Evolutionary conservation across 352 stramenopile genomes (phyloP), one percentile per base, ranked within the genome.

Genomic region (Phytophthora sansomeana): DNA sequence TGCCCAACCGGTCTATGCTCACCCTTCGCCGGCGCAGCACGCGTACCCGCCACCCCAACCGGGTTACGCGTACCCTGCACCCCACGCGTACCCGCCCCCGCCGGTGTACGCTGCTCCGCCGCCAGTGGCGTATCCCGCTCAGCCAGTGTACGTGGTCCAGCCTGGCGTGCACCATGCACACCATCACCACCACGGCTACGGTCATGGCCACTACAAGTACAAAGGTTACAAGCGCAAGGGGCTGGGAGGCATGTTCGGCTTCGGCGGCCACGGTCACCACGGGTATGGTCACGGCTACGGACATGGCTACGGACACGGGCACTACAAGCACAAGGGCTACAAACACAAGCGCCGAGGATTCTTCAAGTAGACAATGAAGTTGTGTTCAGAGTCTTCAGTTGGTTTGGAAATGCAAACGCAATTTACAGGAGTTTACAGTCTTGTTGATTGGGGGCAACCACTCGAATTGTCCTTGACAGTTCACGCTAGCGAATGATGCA

Each of bases 301-400:
- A 3, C 43, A 72, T 30, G 56, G 63, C 6, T 50, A 68, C 33
- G 65, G 65, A 16, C 36, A 62, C 54, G 55, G 55, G 0, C 65
- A 74, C 39, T 60, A 74, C 58, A 74, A 74, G 38, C 65, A 74
- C 65, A 74, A 74, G 53, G 58, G 65, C 42, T 63, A 74, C 64
- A 77, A 77, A 19, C 69, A 35, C 64, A 77, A 70, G 53, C 47
- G 62, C 33, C 8, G n/a, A 9, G 8, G 39, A 0, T 77, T 77
- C 42, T 73, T 70, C 58, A 66, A 77, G 58, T 73, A 67, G 35
- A 38, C 10, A 35, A 35, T 13, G 21, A n/a, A n/a, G n/a, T n/a
- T 26, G 14, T 30, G 2, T 42, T 21, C 21, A 30, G 21, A 28
- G 30, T 7, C n/a, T n/a, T 41, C 16, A 41, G 10, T 59, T 42